Conservation (phyloP, 2,329 filamentous ascomycete species). For the Zarea fungicola region DNA sequence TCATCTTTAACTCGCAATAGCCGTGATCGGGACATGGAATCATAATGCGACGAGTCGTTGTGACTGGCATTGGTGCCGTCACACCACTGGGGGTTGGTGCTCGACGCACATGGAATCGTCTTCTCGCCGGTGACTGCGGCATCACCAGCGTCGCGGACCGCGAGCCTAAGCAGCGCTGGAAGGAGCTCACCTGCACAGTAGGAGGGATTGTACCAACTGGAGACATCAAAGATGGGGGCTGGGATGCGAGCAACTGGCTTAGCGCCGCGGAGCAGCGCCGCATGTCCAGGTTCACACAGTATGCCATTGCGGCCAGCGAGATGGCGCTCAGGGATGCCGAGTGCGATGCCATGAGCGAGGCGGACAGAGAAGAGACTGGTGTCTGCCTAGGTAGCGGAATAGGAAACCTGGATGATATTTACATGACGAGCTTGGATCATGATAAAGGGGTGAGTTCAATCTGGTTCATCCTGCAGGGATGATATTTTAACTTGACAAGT, state of each 20-base stretch:
- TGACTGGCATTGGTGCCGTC: conserved; percentile 77
- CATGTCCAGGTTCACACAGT: conserved; percentile 90
- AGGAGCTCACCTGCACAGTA: conserved; percentile 73
- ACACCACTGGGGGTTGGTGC: conserved; percentile 79
- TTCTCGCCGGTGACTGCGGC: conserved; percentile 75
- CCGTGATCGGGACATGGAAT: conserved; percentile 32
- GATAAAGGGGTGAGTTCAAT: conserved; percentile 57
- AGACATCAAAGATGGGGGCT: conserved; percentile 35
- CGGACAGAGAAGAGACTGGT: conserved; percentile 71
- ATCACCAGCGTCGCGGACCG: conserved; percentile 66
- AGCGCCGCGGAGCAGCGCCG: conserved; percentile 56
- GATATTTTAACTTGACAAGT: not conserved
- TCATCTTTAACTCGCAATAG: too few relatives aligned
- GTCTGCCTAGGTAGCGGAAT: conserved; percentile 95
- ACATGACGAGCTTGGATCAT: conserved; percentile 74
- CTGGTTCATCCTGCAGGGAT: not conserved
- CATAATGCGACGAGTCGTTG: conserved; percentile 67
- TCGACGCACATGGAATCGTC: conserved; percentile 70
- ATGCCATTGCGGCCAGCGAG: conserved; percentile 77
- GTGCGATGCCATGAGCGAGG: conserved; percentile 59
- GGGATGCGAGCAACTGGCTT: conserved; percentile 52
- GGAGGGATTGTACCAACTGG: conserved; percentile 70
- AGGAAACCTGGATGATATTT: conserved; percentile 87
- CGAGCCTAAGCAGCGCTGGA: conserved; percentile 55
- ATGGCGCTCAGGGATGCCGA: conserved; percentile 81